Evolutionary conservation across 768 basidiomycete species (phyloP).

Genomic region (Leccinum incarnatum): DNA sequence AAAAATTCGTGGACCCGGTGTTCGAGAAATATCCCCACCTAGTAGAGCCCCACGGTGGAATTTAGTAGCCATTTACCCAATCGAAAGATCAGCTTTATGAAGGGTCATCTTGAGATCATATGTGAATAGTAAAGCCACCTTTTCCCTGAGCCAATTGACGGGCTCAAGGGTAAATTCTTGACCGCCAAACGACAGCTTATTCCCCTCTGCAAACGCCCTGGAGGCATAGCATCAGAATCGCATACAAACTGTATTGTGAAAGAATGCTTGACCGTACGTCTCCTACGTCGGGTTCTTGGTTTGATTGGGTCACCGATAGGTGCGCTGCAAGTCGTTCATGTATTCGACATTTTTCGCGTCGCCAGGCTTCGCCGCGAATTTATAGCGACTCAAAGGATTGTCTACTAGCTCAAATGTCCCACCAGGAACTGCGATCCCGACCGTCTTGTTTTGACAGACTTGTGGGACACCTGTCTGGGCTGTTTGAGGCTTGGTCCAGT

Average conservation of each 20-base stretch:
- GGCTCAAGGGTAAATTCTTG: background rate
- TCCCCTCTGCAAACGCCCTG: slow-evolving; percentile 8
- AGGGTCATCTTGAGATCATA: slow-evolving; percentile 12
- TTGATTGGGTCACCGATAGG: background rate
- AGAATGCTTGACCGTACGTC: slow-evolving; percentile 7
- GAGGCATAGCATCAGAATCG: background rate
- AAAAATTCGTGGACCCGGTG: background rate
- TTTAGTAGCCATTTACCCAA: background rate
- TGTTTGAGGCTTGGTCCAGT: slow-evolving; percentile 11
- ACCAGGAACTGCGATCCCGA: background rate
- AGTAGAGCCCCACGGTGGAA: background rate
- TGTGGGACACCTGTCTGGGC: slow-evolving; percentile 4
- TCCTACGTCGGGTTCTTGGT: slow-evolving; percentile 3
- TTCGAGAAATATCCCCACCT: slow-evolving; percentile 22
- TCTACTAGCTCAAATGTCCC: background rate
- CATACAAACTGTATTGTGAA: too few species aligned
- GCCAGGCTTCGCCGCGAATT: background rate
- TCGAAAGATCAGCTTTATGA: slow-evolving; percentile 4
- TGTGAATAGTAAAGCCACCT: slow-evolving; percentile 12
- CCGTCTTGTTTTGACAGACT: background rate
- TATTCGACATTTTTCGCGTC: background rate
- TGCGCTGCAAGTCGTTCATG: slow-evolving; percentile 7
- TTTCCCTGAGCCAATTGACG: slow-evolving; percentile 15
- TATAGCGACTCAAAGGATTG: slow-evolving; percentile 17
- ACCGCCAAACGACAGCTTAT: background rate